Percentiles rank a stretch among this genome's conserved stretches.
Evolutionary conservation across 495 filamentous ascomycete species (phyloP).

Genomic region (Rostrohypoxylon terebratum): DNA sequence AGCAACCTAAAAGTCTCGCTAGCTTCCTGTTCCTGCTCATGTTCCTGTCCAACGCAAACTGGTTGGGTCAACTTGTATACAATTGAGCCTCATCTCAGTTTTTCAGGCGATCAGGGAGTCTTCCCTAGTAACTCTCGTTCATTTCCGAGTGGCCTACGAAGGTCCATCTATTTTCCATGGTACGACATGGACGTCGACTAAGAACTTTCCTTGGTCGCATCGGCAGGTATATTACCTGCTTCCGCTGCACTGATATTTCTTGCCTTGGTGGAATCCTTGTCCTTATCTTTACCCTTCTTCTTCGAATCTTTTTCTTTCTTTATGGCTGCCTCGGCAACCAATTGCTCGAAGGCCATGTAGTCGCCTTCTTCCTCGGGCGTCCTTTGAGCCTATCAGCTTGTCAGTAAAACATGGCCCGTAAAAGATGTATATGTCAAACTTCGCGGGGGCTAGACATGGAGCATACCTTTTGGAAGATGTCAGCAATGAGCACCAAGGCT

Average conservation of each 20-base stretch:
- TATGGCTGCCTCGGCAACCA: conserved; percentile 93
- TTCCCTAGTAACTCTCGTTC: neutral
- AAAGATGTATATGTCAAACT: neutral
- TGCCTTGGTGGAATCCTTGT: conserved; percentile 40
- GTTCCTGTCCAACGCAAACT: neutral
- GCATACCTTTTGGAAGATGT: conserved; percentile 86
- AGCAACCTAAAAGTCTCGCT: neutral
- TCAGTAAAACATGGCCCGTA: conserved; percentile 35
- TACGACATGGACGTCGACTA: neutral
- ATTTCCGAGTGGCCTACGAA: neutral
- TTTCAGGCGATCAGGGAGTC: neutral
- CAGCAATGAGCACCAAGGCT: conserved; percentile 86
- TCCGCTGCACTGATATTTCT: conserved; percentile 33
- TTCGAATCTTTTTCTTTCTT: conserved; percentile 88
- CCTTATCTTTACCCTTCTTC: conserved; percentile 77
- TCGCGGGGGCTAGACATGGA: neutral
- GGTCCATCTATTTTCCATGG: neutral
- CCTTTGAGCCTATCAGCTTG: conserved; percentile 75
- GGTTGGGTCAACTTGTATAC: neutral
- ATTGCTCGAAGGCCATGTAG: conserved; percentile 98
- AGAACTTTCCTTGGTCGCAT: conserved; percentile 29
- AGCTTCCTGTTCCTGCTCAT: neutral
- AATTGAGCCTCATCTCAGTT: neutral
- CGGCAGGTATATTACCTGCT: neutral
- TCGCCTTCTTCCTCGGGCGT: conserved; percentile 97